Evolutionary conservation across 2,329 filamentous ascomycete genomes (phyloP).

Genomic region (Cytospora schulzeri): DNA sequence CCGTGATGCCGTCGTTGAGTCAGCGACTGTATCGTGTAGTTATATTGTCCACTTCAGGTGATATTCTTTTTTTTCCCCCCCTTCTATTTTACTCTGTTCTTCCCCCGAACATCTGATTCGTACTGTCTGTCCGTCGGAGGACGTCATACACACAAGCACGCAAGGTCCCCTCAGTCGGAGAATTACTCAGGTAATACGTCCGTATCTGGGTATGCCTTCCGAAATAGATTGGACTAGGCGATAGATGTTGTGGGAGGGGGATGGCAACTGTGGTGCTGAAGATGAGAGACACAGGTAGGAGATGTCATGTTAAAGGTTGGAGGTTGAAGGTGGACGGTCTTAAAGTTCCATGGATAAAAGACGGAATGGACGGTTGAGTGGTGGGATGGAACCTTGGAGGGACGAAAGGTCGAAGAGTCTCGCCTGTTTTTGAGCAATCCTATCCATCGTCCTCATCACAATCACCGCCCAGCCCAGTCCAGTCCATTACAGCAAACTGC

Average conservation of each 20-base stretch:
- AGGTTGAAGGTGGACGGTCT: background rate
- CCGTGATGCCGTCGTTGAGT: background rate
- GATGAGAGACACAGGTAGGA: background rate
- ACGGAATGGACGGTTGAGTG: background rate
- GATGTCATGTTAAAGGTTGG: background rate
- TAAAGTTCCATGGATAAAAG: background rate
- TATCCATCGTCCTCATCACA: background rate
- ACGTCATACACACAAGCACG: background rate
- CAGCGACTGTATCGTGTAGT: background rate
- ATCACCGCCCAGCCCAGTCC: background rate
- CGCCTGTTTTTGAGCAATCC: background rate
- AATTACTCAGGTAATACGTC: background rate
- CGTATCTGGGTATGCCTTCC: background rate
- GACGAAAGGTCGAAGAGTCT: background rate
- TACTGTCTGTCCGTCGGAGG: background rate
- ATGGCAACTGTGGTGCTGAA: background rate
- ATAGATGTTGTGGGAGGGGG: background rate
- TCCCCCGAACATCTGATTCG: background rate
- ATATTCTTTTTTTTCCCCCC: too few species aligned
- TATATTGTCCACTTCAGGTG: background rate
- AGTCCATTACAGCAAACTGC: background rate
- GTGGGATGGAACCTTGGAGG: background rate
- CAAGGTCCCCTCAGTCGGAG: background rate
- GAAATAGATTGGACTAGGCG: background rate
- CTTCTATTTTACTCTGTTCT: background rate